Conservation (phyloP, 2,329 filamentous ascomycete genomes). For the Cladosporium sp. region DNA sequence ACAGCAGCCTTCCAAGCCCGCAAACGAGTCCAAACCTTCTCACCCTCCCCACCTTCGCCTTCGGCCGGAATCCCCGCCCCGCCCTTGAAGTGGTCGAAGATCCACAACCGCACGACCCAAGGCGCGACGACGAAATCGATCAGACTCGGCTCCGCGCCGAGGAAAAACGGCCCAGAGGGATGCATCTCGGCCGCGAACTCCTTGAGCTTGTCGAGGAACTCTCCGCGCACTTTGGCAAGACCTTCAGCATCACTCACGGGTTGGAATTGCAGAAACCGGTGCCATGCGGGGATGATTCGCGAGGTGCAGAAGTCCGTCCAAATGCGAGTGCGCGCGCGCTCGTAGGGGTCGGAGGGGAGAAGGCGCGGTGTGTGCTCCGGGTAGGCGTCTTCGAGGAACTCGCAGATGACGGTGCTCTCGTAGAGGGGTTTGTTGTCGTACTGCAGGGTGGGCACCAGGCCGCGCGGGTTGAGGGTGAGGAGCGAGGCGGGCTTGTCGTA, state of each 20-base stretch:
- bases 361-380: conserved; percentile 48
- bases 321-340: conserved; percentile 60
- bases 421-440: conserved; percentile 58
- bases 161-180: conserved; percentile 60
- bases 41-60: conserved; percentile 49
- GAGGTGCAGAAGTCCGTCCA: conserved; percentile 71
- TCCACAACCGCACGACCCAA: conserved; percentile 65
- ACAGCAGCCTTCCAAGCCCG: conserved; percentile 60
- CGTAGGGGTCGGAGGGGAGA: conserved; percentile 59
- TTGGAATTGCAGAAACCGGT: conserved; percentile 54
- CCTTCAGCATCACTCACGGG: conserved; percentile 36
- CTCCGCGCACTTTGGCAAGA: conserved; percentile 50
- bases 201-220: conserved; percentile 57
- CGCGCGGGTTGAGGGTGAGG: conserved; percentile 68
- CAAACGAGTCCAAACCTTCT: conserved; percentile 61
- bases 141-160: conserved; percentile 59
- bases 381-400: conserved; percentile 72
- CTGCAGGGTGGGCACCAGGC: conserved; percentile 66
- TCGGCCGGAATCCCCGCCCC: conserved; percentile 45
- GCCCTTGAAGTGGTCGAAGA: conserved; percentile 71
- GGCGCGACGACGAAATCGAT: conserved; percentile 70
- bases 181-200: conserved; percentile 62
- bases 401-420: conserved; percentile 68
- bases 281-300: conserved; percentile 65
- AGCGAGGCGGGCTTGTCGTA: conserved; percentile 69